A percentile compares a stretch with the other conserved stretches of the same genome.
phyloP scores from a whole-genome alignment of 179 eudicot genomes.

The Beta corolliflora region DNA sequence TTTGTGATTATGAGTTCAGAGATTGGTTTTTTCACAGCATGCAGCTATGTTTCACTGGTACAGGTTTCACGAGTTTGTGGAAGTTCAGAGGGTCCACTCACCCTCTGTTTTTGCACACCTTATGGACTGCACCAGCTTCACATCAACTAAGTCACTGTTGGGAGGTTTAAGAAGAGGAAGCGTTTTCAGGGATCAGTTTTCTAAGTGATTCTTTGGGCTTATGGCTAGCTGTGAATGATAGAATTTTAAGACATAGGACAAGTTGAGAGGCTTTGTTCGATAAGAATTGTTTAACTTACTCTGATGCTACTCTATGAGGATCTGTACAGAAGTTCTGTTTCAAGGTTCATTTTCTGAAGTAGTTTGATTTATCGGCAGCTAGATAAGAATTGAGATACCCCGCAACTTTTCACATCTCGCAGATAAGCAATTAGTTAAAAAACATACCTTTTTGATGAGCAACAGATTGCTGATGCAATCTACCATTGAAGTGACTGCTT shows the following conservation, averaged over 20 bases:
- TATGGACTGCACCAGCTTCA: neutral
- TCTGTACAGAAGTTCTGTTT: neutral
- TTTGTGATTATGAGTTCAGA: too few species aligned
- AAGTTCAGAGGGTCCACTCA: neutral
- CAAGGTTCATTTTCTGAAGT: neutral
- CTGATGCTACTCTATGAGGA: neutral
- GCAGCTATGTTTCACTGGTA: neutral
- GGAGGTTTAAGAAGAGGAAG: too few species aligned
- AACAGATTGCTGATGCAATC: slow-evolving; percentile 56
- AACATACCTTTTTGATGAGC: slow-evolving; percentile 77
- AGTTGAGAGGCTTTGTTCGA: neutral
- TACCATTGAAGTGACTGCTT: slow-evolving; percentile 52
- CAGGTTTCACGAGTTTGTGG: neutral
- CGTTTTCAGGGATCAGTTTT: neutral
- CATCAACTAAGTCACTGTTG: too few species aligned
- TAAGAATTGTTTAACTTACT: neutral
- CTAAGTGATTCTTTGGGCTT: neutral
- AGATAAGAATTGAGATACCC: neutral
- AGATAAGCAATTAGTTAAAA: neutral
- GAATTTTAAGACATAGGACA: neutral
- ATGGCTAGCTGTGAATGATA: neutral
- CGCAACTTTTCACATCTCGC: neutral
- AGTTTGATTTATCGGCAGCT: neutral
- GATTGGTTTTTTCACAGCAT: neutral
- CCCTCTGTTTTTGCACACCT: neutral